phyloP scores from a whole-genome alignment of 352 stramenopile species.

The Sclerospora graminicola region DNA sequence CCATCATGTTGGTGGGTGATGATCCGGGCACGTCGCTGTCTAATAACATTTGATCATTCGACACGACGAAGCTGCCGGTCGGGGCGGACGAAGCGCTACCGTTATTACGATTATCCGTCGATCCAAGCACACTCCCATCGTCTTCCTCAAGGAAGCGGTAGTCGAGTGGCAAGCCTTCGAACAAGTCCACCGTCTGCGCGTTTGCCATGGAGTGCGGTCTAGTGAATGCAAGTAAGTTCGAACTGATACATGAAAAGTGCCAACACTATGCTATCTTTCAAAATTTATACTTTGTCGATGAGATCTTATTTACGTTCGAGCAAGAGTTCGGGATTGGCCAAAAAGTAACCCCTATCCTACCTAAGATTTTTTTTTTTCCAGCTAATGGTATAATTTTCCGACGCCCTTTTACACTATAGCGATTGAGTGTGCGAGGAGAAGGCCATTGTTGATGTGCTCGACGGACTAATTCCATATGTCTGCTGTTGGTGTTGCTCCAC shows the following conservation, averaged over 20 bases:
- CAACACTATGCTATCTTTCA: no score
- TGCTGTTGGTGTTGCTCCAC: conserved; percentile 15
- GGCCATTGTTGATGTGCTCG: conserved; percentile 10
- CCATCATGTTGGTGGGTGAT: conserved; percentile 22
- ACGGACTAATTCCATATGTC: conserved; percentile 15
- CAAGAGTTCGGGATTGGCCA: no score
- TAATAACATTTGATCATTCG: conserved; percentile 39
- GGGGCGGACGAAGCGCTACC: not conserved
- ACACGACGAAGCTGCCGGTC: conserved; percentile 6
- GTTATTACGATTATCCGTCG: conserved; percentile 1
- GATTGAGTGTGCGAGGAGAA: conserved; percentile 19
- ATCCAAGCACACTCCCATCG: not conserved
- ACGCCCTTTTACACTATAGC: conserved; percentile 5
- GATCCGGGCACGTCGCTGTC: conserved; percentile 32
- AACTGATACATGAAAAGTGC: no score
- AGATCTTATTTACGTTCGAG: no score
- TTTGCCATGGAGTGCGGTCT: conserved; percentile 24
- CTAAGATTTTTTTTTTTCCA: no score
- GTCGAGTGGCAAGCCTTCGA: conserved; percentile 40
- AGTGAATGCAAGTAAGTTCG: no score
- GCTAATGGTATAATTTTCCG: conserved; percentile 5
- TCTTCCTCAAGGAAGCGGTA: conserved; percentile 33
- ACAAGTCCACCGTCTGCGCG: conserved; percentile 30
- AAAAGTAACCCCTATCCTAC: no score
- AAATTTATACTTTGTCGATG: no score